Evolutionary conservation across 2,329 filamentous ascomycete genomes (phyloP).

Genomic region (Bretziella fagacearum): DNA sequence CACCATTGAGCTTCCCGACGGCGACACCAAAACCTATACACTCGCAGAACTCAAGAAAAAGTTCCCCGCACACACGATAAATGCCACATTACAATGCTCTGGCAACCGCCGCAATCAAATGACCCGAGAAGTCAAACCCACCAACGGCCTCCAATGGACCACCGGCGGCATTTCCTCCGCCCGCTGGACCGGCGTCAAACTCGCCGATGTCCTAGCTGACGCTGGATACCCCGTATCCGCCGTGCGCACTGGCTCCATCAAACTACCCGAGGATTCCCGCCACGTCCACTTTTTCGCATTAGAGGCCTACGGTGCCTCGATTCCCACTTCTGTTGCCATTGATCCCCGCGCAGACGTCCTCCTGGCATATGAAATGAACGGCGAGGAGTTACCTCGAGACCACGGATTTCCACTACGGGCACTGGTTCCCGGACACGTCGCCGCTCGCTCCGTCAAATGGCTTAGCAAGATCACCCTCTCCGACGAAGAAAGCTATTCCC

Average conservation of each 20-base stretch:
- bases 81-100: constrained; percentile 41
- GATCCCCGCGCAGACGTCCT: constrained; percentile 47
- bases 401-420: constrained; percentile 49
- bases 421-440: constrained; percentile 48
- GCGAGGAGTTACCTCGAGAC: constrained; percentile 41
- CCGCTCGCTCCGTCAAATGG: constrained; percentile 54
- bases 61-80: constrained; percentile 34
- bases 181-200: constrained; percentile 38
- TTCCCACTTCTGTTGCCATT: constrained; percentile 40
- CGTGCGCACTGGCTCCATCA: constrained; percentile 3
- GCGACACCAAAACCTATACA: constrained; percentile 35
- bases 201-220: constrained; percentile 38
- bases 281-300: constrained; percentile 42
- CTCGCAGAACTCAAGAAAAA: constrained; percentile 34
- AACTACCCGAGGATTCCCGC: constrained; percentile 21
- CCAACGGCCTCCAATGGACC: constrained; percentile 43
- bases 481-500: constrained; percentile 47
- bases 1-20: constrained; percentile 39
- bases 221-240: constrained; percentile 31
- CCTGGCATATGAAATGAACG: constrained; percentile 52
- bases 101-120: constrained; percentile 44
- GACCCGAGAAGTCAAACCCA: constrained; percentile 29
- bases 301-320: constrained; percentile 45
- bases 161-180: constrained; percentile 44
- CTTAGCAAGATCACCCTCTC: constrained; percentile 45